phyloP scores from a whole-genome alignment of 208 protist species.

The Strigomonas galati region DNA sequence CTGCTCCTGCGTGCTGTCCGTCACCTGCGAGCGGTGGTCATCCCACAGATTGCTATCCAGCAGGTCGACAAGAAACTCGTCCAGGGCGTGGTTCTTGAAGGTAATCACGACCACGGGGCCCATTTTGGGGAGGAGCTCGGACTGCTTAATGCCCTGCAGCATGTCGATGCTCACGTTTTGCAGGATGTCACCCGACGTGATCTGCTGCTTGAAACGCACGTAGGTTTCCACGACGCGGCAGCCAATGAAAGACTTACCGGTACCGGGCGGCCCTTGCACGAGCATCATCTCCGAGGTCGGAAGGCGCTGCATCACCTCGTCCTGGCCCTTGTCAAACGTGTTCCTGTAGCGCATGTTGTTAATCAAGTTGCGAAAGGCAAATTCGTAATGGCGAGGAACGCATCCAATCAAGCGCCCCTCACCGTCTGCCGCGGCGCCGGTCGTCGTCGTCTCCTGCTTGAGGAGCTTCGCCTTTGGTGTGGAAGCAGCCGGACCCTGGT shows the following conservation, averaged over 20 bases:
- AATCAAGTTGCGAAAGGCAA: conserved; percentile 72
- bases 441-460: not conserved
- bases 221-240: conserved; percentile 88
- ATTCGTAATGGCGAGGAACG: conserved; percentile 78
- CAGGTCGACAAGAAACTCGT: conserved; percentile 90
- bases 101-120: conserved; percentile 91
- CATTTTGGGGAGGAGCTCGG: conserved; percentile 64
- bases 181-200: conserved; percentile 83
- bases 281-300: conserved; percentile 72
- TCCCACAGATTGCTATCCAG: conserved; percentile 73
- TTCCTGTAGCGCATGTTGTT: conserved; percentile 53
- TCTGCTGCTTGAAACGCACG: conserved; percentile 85
- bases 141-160: conserved; percentile 39
- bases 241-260: conserved; percentile 95
- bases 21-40: conserved; percentile 38
- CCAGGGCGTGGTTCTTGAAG: conserved; percentile 96
- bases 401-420: conserved; percentile 36
- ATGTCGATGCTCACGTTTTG: conserved; percentile 78
- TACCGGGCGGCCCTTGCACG: conserved; percentile 93
- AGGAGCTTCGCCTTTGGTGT: not conserved
- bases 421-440: not conserved
- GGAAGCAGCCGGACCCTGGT: not conserved
- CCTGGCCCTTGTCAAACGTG: conserved; percentile 74
- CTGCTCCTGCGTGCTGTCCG: conserved; percentile 30
- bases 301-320: conserved; percentile 65